A percentile compares a stretch with the other conserved stretches of the same genome.
These are phyloP conservation scores for Phytopythium aichiense DNA, from an alignment of 352 stramenopile genomes.

Conservation along the genomic window DNA sequence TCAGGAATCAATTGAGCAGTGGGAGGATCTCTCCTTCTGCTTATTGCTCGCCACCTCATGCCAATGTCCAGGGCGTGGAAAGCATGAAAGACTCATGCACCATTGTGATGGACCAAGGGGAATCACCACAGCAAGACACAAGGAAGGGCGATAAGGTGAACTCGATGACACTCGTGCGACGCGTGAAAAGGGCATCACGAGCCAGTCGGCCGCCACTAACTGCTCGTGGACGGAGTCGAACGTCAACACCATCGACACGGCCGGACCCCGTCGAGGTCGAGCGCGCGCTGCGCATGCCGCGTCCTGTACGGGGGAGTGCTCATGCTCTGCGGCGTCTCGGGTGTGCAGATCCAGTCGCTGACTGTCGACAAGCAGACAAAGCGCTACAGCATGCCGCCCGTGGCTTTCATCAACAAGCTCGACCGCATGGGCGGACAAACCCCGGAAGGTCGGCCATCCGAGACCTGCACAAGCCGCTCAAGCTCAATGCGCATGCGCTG, in stretches of 20 bases:
- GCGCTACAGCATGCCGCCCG: slow-evolving; percentile 98
- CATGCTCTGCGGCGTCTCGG: slow-evolving; percentile 89
- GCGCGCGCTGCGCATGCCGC: slow-evolving; percentile 95
- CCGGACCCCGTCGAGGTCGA: slow-evolving; percentile 98
- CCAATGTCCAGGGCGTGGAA: too few relatives aligned
- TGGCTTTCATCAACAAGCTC: slow-evolving; percentile 99
- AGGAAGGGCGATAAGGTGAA: slow-evolving; percentile 99
- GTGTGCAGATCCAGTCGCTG: slow-evolving; percentile 97
- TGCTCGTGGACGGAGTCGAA: slow-evolving; percentile 94
- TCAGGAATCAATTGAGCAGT: too few relatives aligned
- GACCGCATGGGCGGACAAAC: slow-evolving; percentile 97
- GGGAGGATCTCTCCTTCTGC: too few relatives aligned
- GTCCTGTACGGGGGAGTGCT: slow-evolving; percentile 98
- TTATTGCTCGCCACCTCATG: too few relatives aligned
- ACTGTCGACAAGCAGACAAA: slow-evolving; percentile 99
- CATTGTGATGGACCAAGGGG: too few relatives aligned
- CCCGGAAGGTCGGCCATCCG: slow-evolving; percentile 93
- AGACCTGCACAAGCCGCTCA: slow-evolving; percentile 95
- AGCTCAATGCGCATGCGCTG: slow-evolving; percentile 95
- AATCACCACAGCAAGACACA: too few relatives aligned
- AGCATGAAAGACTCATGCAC: too few relatives aligned
- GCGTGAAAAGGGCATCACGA: slow-evolving; percentile 99
- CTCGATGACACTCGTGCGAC: slow-evolving; percentile 99
- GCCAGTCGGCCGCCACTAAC: slow-evolving; percentile 98
- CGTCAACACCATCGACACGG: slow-evolving; percentile 99